Evolutionary conservation across 2,329 filamentous ascomycete species (phyloP), one percentile per base, ranked within the genome.

Genomic region (Epichloe uncinata): DNA sequence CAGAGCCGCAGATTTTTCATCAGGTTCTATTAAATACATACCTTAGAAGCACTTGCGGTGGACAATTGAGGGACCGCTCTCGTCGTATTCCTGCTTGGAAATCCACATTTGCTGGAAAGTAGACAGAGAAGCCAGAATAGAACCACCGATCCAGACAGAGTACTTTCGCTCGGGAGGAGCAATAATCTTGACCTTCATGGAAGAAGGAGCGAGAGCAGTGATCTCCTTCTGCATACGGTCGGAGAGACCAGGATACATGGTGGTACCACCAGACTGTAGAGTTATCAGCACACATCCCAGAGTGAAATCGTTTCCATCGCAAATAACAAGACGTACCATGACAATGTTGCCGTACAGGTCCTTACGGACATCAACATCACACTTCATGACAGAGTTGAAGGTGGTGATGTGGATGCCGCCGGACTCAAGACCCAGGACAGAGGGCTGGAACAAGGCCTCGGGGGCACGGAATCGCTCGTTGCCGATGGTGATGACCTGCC

Each of bases 21-120:
- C 26, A 30, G 26, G 3, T 30, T 9, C 26, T 30, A 30, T 11
- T 30, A 0, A 30, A 30, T 30, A 3, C 47, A 38, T 45, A 84
- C 82, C 84, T 95, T 95, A 96, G 86, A 96, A 96, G 87, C 91
- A 96, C 88, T 96, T 97, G 85, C 90, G 87, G 86, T 97, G 91
- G 67, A 97, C 91, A 70, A 97, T 97, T 69, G 90, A 96, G 66
- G 91, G 93, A 77, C 91, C 91, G 74, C 85, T 93, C 88, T 97
- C 93, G 80, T 98, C 93, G 84, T 97, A 97, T 82, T 97, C 91
- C 80, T 98, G 93, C 89, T 98, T 98, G 67, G 93, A 98, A 84
- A 98, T 97, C 93, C 93, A 98, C 93, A 98, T 98, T 80, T 98
- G 93, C 82, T 98, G 93, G 91, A 98, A 98, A 75, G 93, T 98